A percentile compares a stretch with the other conserved stretches of the same genome.
Conservation (phyloP, 1,139 yeast genomes). For the Starmera stellimalicola region DNA sequence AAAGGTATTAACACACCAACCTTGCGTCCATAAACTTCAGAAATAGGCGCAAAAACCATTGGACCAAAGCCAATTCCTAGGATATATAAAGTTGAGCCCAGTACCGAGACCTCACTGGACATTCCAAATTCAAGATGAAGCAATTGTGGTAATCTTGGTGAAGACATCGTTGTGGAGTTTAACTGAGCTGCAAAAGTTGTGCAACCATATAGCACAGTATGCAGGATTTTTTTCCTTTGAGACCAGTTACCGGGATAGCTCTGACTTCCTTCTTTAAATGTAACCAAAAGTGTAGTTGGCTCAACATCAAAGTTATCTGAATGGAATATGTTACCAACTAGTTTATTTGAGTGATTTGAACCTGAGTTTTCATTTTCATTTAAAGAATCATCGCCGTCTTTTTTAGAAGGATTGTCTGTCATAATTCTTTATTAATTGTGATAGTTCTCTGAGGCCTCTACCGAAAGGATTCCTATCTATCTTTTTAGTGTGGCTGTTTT, state of each 20-base stretch:
- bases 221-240: slow-evolving; percentile 22
- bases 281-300: too few species aligned
- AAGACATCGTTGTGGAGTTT: slow-evolving; percentile 29
- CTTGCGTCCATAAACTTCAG: slow-evolving; percentile 38
- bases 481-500: too few species aligned
- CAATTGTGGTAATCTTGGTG: slow-evolving; percentile 19
- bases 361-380: neutral
- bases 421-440: too few species aligned
- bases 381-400: neutral
- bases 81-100: slow-evolving; percentile 40
- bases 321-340: neutral
- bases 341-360: neutral
- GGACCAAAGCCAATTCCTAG: slow-evolving; percentile 37
- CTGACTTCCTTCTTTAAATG: too few species aligned
- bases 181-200: slow-evolving; percentile 36
- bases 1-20: slow-evolving; percentile 35
- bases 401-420: neutral
- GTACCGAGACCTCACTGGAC: slow-evolving; percentile 25
- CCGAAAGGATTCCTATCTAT: too few species aligned
- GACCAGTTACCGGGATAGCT: slow-evolving; percentile 34
- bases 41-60: slow-evolving; percentile 32
- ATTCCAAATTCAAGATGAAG: slow-evolving; percentile 25
- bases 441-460: too few species aligned
- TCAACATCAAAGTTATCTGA: too few species aligned
- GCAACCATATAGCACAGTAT: slow-evolving; percentile 30